A percentile compares a stretch with the other conserved stretches of the same genome.
phyloP scores from a whole-genome alignment of 169 alveolate species.

The Plasmodium reichenowi region DNA sequence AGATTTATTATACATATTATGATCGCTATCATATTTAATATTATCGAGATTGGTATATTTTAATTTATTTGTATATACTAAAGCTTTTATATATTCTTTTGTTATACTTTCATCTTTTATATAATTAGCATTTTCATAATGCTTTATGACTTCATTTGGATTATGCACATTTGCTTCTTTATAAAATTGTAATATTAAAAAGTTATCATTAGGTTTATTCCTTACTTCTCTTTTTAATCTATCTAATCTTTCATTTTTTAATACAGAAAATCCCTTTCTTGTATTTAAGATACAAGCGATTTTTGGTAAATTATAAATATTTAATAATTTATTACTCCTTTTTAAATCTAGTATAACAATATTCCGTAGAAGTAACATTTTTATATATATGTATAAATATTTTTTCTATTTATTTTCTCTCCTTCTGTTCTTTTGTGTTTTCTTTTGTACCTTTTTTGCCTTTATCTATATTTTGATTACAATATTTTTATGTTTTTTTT shows the following conservation, averaged over 20 bases:
- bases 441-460: no score
- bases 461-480: no score
- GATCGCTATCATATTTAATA: constrained; percentile 55
- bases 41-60: constrained; percentile 80
- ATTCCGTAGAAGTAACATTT: constrained; percentile 68
- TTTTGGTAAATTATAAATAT: constrained; percentile 9
- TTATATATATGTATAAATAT: background rate
- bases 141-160: constrained; percentile 75
- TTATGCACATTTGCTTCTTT: constrained; percentile 74
- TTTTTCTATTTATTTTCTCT: no score
- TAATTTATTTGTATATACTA: constrained; percentile 80
- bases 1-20: constrained; percentile 19
- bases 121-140: constrained; percentile 51
- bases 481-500: no score
- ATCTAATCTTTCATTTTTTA: constrained; percentile 61
- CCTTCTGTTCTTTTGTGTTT: no score
- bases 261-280: constrained; percentile 18
- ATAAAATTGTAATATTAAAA: constrained; percentile 73
- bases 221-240: constrained; percentile 72
- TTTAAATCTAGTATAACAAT: constrained; percentile 42
- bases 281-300: constrained; percentile 22
- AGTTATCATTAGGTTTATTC: constrained; percentile 70
- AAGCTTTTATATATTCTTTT: constrained; percentile 85
- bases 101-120: constrained; percentile 81
- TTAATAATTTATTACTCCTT: constrained; percentile 39